phyloP scores from a whole-genome alignment of 257 asterid genomes.

The Nyctanthes arbortristis region DNA sequence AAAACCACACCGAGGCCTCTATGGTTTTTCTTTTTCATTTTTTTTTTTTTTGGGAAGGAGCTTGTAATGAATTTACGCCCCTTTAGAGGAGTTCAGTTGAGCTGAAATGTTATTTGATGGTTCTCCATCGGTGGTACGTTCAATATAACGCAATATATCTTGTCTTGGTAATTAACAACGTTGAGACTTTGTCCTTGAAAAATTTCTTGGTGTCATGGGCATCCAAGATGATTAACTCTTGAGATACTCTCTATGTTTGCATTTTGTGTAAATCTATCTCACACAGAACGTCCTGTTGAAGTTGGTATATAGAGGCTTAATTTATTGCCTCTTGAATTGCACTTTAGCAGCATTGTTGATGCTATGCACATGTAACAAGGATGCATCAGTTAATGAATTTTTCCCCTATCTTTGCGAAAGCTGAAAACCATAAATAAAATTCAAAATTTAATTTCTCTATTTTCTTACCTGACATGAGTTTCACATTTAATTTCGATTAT shows the following conservation, averaged over 20 bases:
- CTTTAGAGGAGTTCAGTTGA: conserved; percentile 68
- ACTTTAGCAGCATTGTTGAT: background rate
- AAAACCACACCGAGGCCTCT: no score
- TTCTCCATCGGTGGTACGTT: conserved; percentile 76
- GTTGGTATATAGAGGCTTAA: conserved; percentile 46
- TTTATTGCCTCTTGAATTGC: conserved; percentile 43
- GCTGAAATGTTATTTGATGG: conserved; percentile 66
- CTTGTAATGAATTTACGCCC: no score
- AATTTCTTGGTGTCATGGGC: conserved; percentile 27
- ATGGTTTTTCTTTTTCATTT: no score
- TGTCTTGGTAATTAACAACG: conserved; percentile 68
- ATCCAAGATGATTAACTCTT: background rate
- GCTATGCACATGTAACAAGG: background rate
- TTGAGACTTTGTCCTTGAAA: conserved; percentile 62
- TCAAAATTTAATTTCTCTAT: no score
- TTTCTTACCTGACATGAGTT: no score
- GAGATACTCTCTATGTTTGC: conserved; percentile 58
- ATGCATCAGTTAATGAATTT: no score
- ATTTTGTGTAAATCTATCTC: conserved; percentile 57
- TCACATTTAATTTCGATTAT: no score
- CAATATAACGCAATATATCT: conserved; percentile 59
- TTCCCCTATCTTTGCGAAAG: no score
- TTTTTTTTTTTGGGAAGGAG: no score
- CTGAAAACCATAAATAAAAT: no score
- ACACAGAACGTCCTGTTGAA: conserved; percentile 46